These are phyloP conservation scores for Schrenkiella parvula DNA, from an alignment of 345 rosid species.

Conservation along the genomic window DNA sequence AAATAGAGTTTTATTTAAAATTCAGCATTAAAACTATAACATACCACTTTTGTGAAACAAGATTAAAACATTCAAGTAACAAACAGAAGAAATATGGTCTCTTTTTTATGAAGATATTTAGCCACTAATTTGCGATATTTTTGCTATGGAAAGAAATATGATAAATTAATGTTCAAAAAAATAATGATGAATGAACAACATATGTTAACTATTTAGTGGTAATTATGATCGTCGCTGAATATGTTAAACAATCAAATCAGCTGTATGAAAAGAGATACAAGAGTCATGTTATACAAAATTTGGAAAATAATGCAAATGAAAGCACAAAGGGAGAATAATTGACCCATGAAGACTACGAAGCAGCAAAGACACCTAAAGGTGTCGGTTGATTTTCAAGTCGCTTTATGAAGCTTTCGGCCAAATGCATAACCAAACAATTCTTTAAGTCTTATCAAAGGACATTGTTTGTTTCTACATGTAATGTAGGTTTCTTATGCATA, in stretches of 20 bases:
- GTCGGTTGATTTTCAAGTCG: slow-evolving; percentile 16
- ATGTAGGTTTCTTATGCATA: background rate
- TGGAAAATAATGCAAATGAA: background rate
- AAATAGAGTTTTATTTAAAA: no score
- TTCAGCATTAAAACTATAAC: no score
- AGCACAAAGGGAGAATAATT: background rate
- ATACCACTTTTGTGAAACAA: no score
- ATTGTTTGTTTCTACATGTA: background rate
- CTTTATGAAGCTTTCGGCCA: slow-evolving; percentile 28
- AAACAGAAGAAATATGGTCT: no score
- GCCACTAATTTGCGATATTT: background rate
- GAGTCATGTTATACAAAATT: background rate
- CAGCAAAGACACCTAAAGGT: slow-evolving; percentile 13
- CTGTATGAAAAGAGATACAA: background rate
- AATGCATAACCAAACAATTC: background rate
- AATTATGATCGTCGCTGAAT: background rate
- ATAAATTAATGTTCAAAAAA: no score
- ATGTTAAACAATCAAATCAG: background rate
- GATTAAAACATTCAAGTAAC: no score
- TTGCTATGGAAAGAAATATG: background rate
- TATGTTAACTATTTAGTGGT: background rate
- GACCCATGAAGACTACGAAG: slow-evolving; percentile 19
- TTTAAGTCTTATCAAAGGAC: slow-evolving; percentile 3
- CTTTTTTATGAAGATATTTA: no score
- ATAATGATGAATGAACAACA: background rate